These are phyloP conservation scores for Berberis thunbergii DNA, from an alignment of 164 flowering plant genomes.

Conservation along the genomic window DNA sequence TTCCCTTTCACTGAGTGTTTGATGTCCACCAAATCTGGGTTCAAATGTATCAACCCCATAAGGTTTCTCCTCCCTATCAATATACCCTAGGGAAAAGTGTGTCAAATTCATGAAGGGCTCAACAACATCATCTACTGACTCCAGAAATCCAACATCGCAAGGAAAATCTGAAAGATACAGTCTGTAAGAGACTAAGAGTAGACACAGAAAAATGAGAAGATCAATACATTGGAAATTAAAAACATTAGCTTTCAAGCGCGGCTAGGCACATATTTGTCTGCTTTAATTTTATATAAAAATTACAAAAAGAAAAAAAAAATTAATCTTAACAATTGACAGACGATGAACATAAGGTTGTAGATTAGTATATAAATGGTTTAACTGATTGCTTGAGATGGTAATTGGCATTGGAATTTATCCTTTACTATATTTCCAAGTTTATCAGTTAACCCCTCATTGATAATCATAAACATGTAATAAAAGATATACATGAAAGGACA, in stretches of 20 bases:
- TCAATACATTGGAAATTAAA: neutral
- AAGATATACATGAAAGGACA: too few relatives aligned
- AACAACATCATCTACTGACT: constrained; percentile 41
- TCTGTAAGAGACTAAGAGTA: neutral
- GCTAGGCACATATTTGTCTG: neutral
- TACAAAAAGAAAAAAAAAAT: neutral
- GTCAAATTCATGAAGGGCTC: constrained; percentile 56
- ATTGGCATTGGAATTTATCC: too few relatives aligned
- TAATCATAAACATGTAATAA: too few relatives aligned
- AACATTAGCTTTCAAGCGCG: neutral
- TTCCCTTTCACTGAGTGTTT: constrained; percentile 81
- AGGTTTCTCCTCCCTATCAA: constrained; percentile 41
- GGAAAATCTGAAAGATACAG: constrained; percentile 49
- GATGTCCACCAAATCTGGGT: constrained; percentile 90
- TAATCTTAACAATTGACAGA: neutral
- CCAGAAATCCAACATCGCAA: constrained; percentile 49
- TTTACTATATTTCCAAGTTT: too few relatives aligned
- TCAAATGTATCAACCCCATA: constrained; percentile 13
- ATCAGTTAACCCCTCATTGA: too few relatives aligned
- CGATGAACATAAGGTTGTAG: neutral
- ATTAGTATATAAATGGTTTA: neutral
- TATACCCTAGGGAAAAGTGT: constrained; percentile 46
- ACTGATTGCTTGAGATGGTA: too few relatives aligned
- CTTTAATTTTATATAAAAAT: too few relatives aligned
- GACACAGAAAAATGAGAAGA: neutral